phyloP scores from a whole-genome alignment of 768 basidiomycete genomes.

The Phlebiopsis gigantea region DNA sequence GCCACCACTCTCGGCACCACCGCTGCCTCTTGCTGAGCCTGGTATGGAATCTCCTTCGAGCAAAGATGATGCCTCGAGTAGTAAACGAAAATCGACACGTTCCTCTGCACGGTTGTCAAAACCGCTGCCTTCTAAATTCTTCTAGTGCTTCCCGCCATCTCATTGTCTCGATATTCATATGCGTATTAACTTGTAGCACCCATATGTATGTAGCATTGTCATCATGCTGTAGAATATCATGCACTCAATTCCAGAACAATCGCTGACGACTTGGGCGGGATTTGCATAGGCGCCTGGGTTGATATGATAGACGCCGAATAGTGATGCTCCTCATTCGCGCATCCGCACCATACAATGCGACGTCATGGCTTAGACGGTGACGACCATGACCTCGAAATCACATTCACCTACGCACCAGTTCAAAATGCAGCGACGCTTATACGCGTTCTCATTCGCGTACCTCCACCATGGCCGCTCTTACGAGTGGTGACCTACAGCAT shows the following conservation, averaged over 20 bases:
- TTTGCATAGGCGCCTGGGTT: not conserved
- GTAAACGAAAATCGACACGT: slow-evolving; percentile 12
- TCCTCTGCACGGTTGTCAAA: slow-evolving; percentile 24
- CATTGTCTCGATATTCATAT: not conserved
- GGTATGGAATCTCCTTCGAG: not conserved
- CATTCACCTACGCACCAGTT: not conserved
- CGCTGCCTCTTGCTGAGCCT: not conserved
- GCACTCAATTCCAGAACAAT: too few relatives aligned
- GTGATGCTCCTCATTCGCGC: not conserved
- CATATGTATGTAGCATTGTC: not conserved
- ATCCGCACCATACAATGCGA: not conserved
- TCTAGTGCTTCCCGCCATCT: slow-evolving; percentile 2
- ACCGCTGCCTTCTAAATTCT: slow-evolving; percentile 18
- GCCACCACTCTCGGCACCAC: slow-evolving; percentile 4
- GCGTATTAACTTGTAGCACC: not conserved
- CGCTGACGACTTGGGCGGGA: too few relatives aligned
- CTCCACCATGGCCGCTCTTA: not conserved
- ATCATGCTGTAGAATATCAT: not conserved
- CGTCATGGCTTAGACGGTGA: not conserved
- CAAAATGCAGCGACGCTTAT: not conserved
- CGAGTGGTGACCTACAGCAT: not conserved
- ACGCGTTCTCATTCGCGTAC: not conserved
- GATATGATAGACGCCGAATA: not conserved
- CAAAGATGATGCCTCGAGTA: not conserved
- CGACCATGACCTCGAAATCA: not conserved